Evolutionary conservation across 768 basidiomycete genomes (phyloP), one percentile per base, ranked within the genome.

Genomic region (Tubosaeta brunneosetosa): DNA sequence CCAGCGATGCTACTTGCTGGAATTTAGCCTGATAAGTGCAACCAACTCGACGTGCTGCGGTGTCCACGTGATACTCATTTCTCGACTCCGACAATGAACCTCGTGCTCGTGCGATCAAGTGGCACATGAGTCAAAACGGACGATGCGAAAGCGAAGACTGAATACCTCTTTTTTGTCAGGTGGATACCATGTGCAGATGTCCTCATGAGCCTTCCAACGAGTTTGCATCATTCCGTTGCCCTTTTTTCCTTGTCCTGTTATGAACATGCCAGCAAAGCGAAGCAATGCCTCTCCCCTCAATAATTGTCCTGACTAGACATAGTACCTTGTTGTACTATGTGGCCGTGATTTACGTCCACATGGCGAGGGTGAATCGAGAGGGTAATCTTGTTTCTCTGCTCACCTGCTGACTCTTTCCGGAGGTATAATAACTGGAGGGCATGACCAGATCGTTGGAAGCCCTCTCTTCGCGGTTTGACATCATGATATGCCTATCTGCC

Each of bases 11-110:
- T 55, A 55, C 53, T 33, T 52, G 38, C 27, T 53, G 53, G 51
- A 37, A 56, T 52, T 45, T 41, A 29, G 44, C 53, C 52, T 47
- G 47, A 66, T 57, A 61, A 55, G 66, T 62, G 55, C 47, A 31
- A 51, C 38, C 49, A 53, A 56, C 22, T 22, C 22, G 22, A 22
- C 22, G 22, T 22, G 22, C 22, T 22, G 22, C 22, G 22, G 22
- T 22, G 22, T 22, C 42, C 60, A 62, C 60, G 49, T 58, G 63
- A 50, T 45, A 27, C 45, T 10, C 47, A 44, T 58, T 36, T 47
- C 34, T 44, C 27, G 32, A 42, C 47, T 36, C 27, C 16, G 43
- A 29, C 25, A 4, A 29, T 42, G 41, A 41, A 13, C 40, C 22
- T 41, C 37, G 4, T 61, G 51, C 53, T 53, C 47, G 45, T 40